Percentiles rank a stretch among this genome's conserved stretches.
These are phyloP conservation scores for Populus simonii DNA, from an alignment of 345 rosid genomes.

Conservation along the genomic window DNA sequence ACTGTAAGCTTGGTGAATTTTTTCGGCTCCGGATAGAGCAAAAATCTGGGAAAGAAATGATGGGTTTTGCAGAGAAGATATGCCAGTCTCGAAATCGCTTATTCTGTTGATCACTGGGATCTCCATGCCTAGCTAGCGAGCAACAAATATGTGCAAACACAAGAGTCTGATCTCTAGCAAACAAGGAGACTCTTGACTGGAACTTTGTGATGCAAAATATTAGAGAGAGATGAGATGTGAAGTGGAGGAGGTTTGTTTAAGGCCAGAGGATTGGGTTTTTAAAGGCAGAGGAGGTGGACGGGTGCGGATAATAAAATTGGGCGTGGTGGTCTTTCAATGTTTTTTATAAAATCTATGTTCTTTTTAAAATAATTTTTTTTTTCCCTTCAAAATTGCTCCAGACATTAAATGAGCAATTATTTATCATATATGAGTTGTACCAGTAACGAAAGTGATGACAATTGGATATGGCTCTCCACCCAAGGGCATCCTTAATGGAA, in stretches of 20 bases:
- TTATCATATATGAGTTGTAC: too few relatives aligned
- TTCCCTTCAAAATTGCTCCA: too few relatives aligned
- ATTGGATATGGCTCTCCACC: too few relatives aligned
- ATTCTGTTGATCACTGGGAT: conserved; percentile 59
- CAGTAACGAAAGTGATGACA: too few relatives aligned
- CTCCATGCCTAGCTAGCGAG: conserved; percentile 40
- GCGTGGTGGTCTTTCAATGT: neutral
- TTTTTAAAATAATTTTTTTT: neutral
- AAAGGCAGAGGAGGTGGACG: neutral
- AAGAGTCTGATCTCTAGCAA: neutral
- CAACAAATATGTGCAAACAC: neutral
- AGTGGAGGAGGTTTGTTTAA: neutral
- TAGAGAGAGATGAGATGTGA: neutral
- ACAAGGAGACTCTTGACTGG: neutral
- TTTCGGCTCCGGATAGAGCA: conserved; percentile 31
- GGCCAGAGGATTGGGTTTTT: conserved; percentile 17
- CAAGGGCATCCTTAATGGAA: too few relatives aligned
- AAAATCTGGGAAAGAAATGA: conserved; percentile 34
- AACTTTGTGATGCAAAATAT: neutral
- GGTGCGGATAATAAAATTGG: neutral
- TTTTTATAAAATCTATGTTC: neutral
- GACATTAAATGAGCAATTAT: too few relatives aligned
- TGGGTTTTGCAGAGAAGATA: conserved; percentile 34
- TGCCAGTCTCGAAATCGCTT: conserved; percentile 52
- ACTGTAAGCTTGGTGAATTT: conserved; percentile 31